A percentile compares a stretch with the other conserved stretches of the same genome.
Evolutionary conservation across 805 yeast genomes (phyloP).

Genomic region (Metschnikowia continentalis): DNA sequence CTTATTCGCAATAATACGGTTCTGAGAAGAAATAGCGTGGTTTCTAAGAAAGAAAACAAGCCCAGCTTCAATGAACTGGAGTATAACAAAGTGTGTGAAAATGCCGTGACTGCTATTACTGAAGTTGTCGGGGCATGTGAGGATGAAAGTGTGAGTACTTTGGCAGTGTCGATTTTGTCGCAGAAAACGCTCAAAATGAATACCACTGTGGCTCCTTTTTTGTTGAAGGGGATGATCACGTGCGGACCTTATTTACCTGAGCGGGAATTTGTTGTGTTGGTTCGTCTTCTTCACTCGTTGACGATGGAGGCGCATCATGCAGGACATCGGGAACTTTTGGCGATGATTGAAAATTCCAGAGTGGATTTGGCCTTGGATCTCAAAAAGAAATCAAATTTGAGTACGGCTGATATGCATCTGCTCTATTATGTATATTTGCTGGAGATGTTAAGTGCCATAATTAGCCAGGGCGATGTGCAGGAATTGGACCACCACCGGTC

Average conservation of each 20-base stretch:
- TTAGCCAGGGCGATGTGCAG: conserved; percentile 76
- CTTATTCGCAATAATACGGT: conserved; percentile 12
- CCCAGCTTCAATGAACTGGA: conserved; percentile 25
- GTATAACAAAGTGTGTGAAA: conserved; percentile 46
- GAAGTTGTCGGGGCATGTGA: conserved; percentile 62
- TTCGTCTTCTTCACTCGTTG: conserved; percentile 53
- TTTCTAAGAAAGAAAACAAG: background rate
- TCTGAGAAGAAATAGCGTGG: conserved; percentile 7
- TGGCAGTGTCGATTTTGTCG: conserved; percentile 75
- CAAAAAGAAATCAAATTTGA: conserved; percentile 20
- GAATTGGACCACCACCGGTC: conserved; percentile 75
- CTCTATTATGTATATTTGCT: conserved; percentile 54
- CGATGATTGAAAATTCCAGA: conserved; percentile 49
- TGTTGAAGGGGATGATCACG: conserved; percentile 58
- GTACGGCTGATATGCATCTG: conserved; percentile 21
- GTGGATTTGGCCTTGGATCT: conserved; percentile 41
- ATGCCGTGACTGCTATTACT: conserved; percentile 65
- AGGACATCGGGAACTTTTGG: conserved; percentile 34
- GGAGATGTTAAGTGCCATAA: conserved; percentile 62
- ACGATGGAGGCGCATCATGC: conserved; percentile 42
- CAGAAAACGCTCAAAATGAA: conserved; percentile 60
- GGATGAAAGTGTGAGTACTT: conserved; percentile 67
- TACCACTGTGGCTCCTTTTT: conserved; percentile 48
- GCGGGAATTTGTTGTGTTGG: conserved; percentile 62
- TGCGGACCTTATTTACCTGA: conserved; percentile 60